Evolutionary conservation across 441 rosid species (phyloP).

Genomic region (Pelargonium myrrhifolium): DNA sequence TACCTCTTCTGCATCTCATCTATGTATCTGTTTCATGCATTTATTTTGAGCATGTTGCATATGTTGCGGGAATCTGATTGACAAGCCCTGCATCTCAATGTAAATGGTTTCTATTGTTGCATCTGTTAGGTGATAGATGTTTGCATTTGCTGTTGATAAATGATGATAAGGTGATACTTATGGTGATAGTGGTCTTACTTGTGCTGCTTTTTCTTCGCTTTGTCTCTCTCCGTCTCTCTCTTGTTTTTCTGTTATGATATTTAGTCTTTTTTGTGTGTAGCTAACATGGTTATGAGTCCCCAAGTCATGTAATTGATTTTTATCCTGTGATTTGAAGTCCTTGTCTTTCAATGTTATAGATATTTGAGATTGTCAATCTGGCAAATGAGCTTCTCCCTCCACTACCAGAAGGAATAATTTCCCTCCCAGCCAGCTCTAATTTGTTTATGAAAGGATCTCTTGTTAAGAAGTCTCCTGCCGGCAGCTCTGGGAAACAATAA

Average conservation of each 20-base stretch:
- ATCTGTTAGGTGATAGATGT: background rate
- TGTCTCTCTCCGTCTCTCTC: no score
- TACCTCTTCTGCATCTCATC: background rate
- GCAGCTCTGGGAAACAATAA: constrained; percentile 64
- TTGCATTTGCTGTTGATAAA: background rate
- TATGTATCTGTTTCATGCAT: background rate
- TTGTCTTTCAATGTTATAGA: constrained; percentile 29
- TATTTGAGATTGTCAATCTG: constrained; percentile 97
- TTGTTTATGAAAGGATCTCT: constrained; percentile 65
- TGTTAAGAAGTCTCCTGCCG: constrained; percentile 57
- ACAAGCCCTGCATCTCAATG: background rate
- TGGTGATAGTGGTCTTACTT: background rate
- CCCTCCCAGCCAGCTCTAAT: constrained; percentile 76
- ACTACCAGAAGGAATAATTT: constrained; percentile 80
- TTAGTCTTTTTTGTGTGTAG: background rate
- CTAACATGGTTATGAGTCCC: background rate
- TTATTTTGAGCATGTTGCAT: background rate
- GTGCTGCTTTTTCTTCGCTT: background rate
- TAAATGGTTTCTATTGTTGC: background rate
- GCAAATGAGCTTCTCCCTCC: constrained; percentile 99
- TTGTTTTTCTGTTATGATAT: background rate
- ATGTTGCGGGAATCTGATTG: background rate
- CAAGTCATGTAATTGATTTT: background rate
- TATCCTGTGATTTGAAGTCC: background rate
- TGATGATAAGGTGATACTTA: background rate